Conservation (phyloP, 768 basidiomycete species). For the Galerina sulciceps region DNA sequence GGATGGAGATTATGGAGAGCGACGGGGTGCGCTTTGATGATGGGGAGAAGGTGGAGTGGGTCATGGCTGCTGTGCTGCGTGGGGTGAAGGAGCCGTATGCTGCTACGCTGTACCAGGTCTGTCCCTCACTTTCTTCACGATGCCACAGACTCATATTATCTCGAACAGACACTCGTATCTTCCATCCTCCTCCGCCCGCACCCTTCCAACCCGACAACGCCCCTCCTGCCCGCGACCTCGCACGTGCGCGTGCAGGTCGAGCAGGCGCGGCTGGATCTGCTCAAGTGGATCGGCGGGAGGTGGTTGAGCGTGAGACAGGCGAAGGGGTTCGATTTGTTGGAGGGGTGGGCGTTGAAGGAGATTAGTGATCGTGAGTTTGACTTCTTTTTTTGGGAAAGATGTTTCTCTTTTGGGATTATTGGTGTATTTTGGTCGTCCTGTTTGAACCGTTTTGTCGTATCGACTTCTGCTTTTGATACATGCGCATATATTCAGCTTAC, state of each 20-base stretch:
- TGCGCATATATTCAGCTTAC: background rate
- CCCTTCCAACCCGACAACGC: conserved; percentile 55
- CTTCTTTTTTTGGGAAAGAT: too few relatives aligned
- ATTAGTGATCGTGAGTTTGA: conserved; percentile 76
- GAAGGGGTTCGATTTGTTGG: conserved; percentile 82
- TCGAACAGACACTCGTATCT: conserved; percentile 69
- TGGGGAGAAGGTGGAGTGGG: conserved; percentile 77
- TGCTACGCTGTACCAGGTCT: conserved; percentile 76
- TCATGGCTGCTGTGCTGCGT: conserved; percentile 67
- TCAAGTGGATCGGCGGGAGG: conserved; percentile 76
- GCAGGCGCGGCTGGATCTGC: conserved; percentile 64
- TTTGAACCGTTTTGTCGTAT: too few relatives aligned
- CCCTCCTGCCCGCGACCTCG: conserved; percentile 73
- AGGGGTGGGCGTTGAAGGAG: conserved; percentile 88
- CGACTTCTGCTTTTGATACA: too few relatives aligned
- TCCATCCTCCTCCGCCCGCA: conserved; percentile 73
- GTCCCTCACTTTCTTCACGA: conserved; percentile 1
- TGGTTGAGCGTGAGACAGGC: conserved; percentile 78
- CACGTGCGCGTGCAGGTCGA: conserved; percentile 76
- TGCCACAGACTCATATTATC: background rate
- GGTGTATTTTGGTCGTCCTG: too few relatives aligned
- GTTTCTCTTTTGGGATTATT: too few relatives aligned
- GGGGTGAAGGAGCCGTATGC: conserved; percentile 70
- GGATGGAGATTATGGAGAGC: too few relatives aligned
- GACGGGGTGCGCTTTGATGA: too few relatives aligned